These are phyloP conservation scores for Penicillium paxilli DNA, from an alignment of 495 filamentous ascomycete genomes.

Conservation along the genomic window DNA sequence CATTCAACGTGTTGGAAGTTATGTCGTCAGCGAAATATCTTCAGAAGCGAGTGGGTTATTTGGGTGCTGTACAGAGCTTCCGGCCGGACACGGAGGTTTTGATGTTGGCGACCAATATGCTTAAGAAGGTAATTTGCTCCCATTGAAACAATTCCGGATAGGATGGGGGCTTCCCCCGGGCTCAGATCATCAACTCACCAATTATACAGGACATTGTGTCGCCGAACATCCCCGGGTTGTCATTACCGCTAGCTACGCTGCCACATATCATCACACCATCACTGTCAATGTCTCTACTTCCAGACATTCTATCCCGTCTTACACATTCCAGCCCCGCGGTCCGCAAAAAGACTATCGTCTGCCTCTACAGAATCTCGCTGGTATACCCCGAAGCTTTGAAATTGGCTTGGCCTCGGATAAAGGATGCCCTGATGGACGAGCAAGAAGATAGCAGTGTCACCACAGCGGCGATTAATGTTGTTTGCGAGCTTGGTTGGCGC, in stretches of 20 bases:
- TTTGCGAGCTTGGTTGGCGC: slow-evolving; percentile 94
- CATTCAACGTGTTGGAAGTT: slow-evolving; percentile 96
- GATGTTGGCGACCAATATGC: slow-evolving; percentile 93
- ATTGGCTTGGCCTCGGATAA: slow-evolving; percentile 94
- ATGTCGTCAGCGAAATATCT: slow-evolving; percentile 94
- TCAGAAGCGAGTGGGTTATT: slow-evolving; percentile 92
- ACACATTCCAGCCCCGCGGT: slow-evolving; percentile 79
- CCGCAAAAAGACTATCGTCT: slow-evolving; percentile 92
- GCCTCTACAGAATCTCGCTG: slow-evolving; percentile 85
- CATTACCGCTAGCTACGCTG: slow-evolving; percentile 80
- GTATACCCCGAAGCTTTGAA: slow-evolving; percentile 93
- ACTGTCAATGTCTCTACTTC: slow-evolving; percentile 81
- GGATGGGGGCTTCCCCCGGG: too few relatives aligned
- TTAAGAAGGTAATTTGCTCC: slow-evolving; percentile 76
- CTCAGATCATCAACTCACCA: too few relatives aligned
- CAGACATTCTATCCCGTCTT: slow-evolving; percentile 82
- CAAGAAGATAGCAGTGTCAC: slow-evolving; percentile 91
- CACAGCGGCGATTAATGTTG: slow-evolving; percentile 91
- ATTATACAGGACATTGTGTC: slow-evolving; percentile 73
- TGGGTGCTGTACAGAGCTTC: slow-evolving; percentile 96
- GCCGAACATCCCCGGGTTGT: slow-evolving; percentile 69
- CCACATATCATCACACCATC: slow-evolving; percentile 91
- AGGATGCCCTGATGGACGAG: slow-evolving; percentile 88
- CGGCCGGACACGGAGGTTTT: slow-evolving; percentile 92
- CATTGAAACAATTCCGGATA: too few relatives aligned